Evolutionary conservation across 1,139 yeast genomes (phyloP).

Genomic region (Yamadazyma diospyri): DNA sequence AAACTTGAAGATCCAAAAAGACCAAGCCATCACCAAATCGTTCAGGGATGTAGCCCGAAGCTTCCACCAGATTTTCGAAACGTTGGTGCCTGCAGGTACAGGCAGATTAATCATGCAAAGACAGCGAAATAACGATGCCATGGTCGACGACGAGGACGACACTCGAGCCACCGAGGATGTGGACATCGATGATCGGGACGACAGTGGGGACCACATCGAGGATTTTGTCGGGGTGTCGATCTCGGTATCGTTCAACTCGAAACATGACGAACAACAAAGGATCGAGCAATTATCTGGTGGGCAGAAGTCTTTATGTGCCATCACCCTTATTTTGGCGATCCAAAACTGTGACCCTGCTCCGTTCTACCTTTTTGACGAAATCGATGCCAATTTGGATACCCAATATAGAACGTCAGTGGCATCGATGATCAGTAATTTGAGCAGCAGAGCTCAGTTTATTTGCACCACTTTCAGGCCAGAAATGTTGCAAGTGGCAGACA

Average conservation of each 20-base stretch:
- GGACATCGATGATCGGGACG: conserved; percentile 15
- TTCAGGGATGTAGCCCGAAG: conserved; percentile 73
- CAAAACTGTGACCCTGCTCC: conserved; percentile 98
- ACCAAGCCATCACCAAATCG: conserved; percentile 76
- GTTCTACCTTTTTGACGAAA: conserved; percentile 90
- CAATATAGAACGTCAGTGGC: conserved; percentile 93
- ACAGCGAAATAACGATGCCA: conserved; percentile 22
- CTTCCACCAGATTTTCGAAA: conserved; percentile 71
- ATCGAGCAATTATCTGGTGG: conserved; percentile 96
- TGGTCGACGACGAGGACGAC: conserved; percentile 16
- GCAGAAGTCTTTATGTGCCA: conserved; percentile 91
- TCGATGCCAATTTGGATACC: conserved; percentile 92
- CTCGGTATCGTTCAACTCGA: conserved; percentile 86
- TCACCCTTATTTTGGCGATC: conserved; percentile 87
- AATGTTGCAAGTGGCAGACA: conserved; percentile 82
- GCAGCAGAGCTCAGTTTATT: conserved; percentile 77
- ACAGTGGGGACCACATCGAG: conserved; percentile 35
- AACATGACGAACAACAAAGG: conserved; percentile 79
- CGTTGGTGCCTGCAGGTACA: conserved; percentile 77
- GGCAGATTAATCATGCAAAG: conserved; percentile 72
- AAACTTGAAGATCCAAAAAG: conserved; percentile 75
- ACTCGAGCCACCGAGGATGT: conserved; percentile 15
- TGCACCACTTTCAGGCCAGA: conserved; percentile 96
- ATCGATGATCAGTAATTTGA: conserved; percentile 59
- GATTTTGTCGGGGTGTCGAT: conserved; percentile 81